Base-by-base conservation (phyloP, 208 protist genomes). In the Trypanosomatidae sp. region DNA sequence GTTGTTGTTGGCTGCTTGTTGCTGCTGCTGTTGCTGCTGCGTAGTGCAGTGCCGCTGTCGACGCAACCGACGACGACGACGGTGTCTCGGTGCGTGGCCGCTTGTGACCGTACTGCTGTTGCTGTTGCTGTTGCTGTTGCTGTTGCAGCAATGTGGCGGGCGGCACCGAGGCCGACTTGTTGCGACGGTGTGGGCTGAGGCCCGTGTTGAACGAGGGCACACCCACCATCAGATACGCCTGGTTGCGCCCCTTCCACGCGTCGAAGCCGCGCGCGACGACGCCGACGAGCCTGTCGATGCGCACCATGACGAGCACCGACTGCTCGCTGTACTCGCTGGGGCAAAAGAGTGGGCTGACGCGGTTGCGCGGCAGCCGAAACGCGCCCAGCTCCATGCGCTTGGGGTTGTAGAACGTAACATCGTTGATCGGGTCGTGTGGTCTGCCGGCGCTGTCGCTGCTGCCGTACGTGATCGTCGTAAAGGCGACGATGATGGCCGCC, bases 321-420 rank as follows among this genome's bases (percentile, higher is more conserved):
- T 24, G 3, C 40, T 81, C 71, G n/a, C 45, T 39, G 42, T 63
- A 76, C 33, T 59, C 52, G 38, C 43, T 54, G 2, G 71, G 71
- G 0, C 54, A 64, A 27, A 81, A 81, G 1, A 81, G 46, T 18
- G 66, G 71, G 49, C 66, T 76, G 5, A 59, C 38, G 11, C 59
- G 71, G 21, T 48, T 49, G 4, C 18, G 16, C 4, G 66, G 63
- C 22, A 81, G 71, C 39, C 56, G 55, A 47, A 70, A 72, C 32
- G 69, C 61, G 20, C 55, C 54, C 20, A 25, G 23, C 6, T 15
- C 25, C 11, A 39, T 28, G 32, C 59, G 55, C 35, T 78, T 79
- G 18, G 74, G 74, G 39, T 76, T 84, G 57, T 65, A 84, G 52
- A 84, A 84, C 23, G 59, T 56, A 5, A 84, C 61, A 46, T 75